Evolutionary conservation across 148 eudicot species (phyloP), one percentile per base, ranked within the genome.

Genomic region (Drosera capensis): DNA sequence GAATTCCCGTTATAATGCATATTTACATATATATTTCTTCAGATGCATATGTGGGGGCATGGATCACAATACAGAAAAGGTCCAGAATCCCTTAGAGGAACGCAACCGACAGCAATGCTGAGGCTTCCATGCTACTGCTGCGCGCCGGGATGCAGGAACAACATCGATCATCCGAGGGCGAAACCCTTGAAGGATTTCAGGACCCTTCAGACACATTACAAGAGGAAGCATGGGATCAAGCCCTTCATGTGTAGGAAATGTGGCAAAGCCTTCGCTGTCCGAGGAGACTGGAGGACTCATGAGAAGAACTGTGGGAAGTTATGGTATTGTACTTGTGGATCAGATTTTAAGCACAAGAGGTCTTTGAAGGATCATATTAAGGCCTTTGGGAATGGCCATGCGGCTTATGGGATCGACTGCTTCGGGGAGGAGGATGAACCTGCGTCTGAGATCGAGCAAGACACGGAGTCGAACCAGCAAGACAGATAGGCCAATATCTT

Each of bases 31-130:
- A 5, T 1, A 2, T 43, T 11, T 22, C 0, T 41, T 8, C 23
- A 44, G 48, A 44, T 44, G 48, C 48, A 44, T 24, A 44, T 44
- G 48, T 44, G 48, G 48, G 48, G 48, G 17, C 48, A 44, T 44
- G 48, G 48, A 44, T 44, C 48, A 44, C 48, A 44, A 17, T 44
- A 44, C 48, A 23, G 48, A 23, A 44, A 44, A 44, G 48, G 48
- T 3, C 48, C 48, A 14, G 48, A 44, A 24, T 44, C 48, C 1
- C 26, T 44, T 0, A 16, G 48, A 17, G 48, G 48, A 12, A 44
- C 48, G 4, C 48, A 44, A 23, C 48, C 48, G 7, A 44, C 48
- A 23, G 48, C 48, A 3, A 44, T 44, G 48, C 20, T 44, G 13
- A 21, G 48, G 14, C 48, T 44, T n/a, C 48, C 48, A 12, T 44